Conservation (phyloP, 1,139 yeast genomes). For the Diutina ranongensis region DNA sequence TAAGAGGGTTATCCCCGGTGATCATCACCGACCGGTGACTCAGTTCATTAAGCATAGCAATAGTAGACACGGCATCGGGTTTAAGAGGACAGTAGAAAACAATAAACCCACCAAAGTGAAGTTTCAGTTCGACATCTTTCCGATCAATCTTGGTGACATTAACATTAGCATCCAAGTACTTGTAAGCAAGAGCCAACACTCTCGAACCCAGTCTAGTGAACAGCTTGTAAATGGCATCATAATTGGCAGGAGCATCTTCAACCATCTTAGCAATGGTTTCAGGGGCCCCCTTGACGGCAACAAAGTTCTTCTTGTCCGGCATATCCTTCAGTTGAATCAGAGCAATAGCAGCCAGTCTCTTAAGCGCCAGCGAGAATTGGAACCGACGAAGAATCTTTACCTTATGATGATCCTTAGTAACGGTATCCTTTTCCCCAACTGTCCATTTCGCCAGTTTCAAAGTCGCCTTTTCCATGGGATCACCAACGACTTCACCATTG, state of each 20-base stretch:
- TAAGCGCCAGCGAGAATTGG: slow-evolving; percentile 92
- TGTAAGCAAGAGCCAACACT: slow-evolving; percentile 88
- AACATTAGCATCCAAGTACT: slow-evolving; percentile 45
- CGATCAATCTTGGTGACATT: slow-evolving; percentile 47
- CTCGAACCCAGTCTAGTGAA: slow-evolving; percentile 95
- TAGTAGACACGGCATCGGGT: slow-evolving; percentile 81
- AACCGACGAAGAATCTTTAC: slow-evolving; percentile 76
- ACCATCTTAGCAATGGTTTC: slow-evolving; percentile 85
- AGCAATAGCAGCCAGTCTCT: slow-evolving; percentile 91
- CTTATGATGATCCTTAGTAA: slow-evolving; percentile 29
- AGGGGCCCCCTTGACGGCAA: slow-evolving; percentile 98
- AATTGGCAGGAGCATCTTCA: slow-evolving; percentile 56
- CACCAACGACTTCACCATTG: slow-evolving; percentile 97
- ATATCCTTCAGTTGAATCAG: slow-evolving; percentile 28
- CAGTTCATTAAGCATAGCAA: slow-evolving; percentile 87
- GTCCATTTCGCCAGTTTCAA: slow-evolving; percentile 80
- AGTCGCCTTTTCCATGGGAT: slow-evolving; percentile 98
- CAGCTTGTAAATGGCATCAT: slow-evolving; percentile 79
- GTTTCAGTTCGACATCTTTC: slow-evolving; percentile 61
- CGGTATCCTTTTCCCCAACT: slow-evolving; percentile 58
- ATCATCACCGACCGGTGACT: slow-evolving; percentile 95
- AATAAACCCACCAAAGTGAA: slow-evolving; percentile 82
- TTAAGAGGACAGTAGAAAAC: slow-evolving; percentile 97
- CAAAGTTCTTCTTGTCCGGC: slow-evolving; percentile 43
- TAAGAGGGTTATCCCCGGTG: slow-evolving; percentile 97